Evolutionary conservation across 2,329 filamentous ascomycete species (phyloP).

Genomic region (Fusarium lateritium): DNA sequence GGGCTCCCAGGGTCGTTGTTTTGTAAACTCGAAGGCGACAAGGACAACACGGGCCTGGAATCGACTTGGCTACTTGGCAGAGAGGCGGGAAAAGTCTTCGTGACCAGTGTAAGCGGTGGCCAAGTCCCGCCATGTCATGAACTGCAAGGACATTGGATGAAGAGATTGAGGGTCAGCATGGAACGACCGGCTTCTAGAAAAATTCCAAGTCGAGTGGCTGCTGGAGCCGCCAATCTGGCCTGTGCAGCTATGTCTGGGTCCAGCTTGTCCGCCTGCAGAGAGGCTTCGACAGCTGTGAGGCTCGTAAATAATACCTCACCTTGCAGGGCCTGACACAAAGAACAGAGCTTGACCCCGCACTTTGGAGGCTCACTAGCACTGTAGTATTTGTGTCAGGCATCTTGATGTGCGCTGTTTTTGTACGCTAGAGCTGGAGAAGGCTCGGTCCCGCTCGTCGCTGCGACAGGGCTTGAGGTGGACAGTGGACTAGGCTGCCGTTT

Average conservation of each 20-base stretch:
- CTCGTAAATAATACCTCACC: slow-evolving; percentile 32
- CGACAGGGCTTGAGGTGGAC: slow-evolving; percentile 26
- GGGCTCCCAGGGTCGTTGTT: slow-evolving; percentile 25
- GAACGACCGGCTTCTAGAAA: slow-evolving; percentile 47
- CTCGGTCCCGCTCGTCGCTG: slow-evolving; percentile 27
- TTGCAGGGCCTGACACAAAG: slow-evolving; percentile 26
- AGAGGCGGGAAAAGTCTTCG: slow-evolving; percentile 36
- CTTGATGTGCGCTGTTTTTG: slow-evolving; percentile 25
- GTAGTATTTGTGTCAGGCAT: slow-evolving; percentile 33
- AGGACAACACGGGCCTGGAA: slow-evolving; percentile 36
- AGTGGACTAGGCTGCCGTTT: slow-evolving; percentile 35
- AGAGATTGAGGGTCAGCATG: slow-evolving; percentile 29
- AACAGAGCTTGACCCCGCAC: slow-evolving; percentile 9
- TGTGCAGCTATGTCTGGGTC: slow-evolving; percentile 28
- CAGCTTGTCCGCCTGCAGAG: slow-evolving; percentile 34
- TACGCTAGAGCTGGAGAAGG: slow-evolving; percentile 18
- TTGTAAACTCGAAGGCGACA: slow-evolving; percentile 23
- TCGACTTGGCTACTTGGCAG: slow-evolving; percentile 37
- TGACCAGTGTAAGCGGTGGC: slow-evolving; percentile 37
- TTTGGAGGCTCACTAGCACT: not conserved
- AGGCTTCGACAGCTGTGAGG: slow-evolving; percentile 29
- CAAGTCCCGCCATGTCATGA: slow-evolving; percentile 23
- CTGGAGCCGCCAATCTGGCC: slow-evolving; percentile 21
- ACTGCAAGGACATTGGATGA: slow-evolving; percentile 17
- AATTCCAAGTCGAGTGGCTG: slow-evolving; percentile 43